phyloP scores from a whole-genome alignment of 768 basidiomycete species.

The Grammothele lineata region DNA sequence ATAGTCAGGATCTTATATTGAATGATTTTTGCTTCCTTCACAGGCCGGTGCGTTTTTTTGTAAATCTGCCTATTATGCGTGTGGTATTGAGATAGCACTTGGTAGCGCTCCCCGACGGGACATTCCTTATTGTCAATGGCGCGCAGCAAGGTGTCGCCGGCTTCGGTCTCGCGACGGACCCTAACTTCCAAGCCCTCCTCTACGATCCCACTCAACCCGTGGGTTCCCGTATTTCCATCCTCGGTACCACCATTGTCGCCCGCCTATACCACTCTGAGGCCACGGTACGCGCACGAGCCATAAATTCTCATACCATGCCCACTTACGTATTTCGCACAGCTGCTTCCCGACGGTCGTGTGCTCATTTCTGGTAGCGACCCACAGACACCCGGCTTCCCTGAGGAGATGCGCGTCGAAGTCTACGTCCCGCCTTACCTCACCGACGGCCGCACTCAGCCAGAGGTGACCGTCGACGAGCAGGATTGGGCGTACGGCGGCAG shows the following conservation, averaged over 20 bases:
- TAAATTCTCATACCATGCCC: neutral
- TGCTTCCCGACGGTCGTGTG: constrained; percentile 72
- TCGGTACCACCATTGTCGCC: constrained; percentile 64
- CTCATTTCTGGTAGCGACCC: constrained; percentile 77
- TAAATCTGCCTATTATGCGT: neutral
- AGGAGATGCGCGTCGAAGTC: constrained; percentile 75
- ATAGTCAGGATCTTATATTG: neutral
- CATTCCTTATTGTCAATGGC: constrained; percentile 73
- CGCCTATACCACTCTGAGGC: constrained; percentile 80
- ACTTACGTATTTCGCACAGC: constrained; percentile 13
- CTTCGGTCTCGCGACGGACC: constrained; percentile 63
- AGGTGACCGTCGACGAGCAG: constrained; percentile 48
- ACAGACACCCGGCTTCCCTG: constrained; percentile 54
- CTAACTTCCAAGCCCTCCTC: constrained; percentile 60
- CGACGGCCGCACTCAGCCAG: constrained; percentile 57
- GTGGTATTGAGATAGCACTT: neutral
- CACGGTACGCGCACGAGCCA: constrained; percentile 27
- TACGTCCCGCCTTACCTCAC: constrained; percentile 88
- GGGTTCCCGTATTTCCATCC: constrained; percentile 60
- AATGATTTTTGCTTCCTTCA: neutral
- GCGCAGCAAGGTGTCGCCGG: constrained; percentile 68
- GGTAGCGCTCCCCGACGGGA: constrained; percentile 65
- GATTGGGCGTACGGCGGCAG: constrained; percentile 61
- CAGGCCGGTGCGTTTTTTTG: constrained; percentile 6
- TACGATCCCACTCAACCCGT: constrained; percentile 64